Base-by-base conservation (phyloP, 805 yeast species). In the Lipomyces sp. region DNA sequence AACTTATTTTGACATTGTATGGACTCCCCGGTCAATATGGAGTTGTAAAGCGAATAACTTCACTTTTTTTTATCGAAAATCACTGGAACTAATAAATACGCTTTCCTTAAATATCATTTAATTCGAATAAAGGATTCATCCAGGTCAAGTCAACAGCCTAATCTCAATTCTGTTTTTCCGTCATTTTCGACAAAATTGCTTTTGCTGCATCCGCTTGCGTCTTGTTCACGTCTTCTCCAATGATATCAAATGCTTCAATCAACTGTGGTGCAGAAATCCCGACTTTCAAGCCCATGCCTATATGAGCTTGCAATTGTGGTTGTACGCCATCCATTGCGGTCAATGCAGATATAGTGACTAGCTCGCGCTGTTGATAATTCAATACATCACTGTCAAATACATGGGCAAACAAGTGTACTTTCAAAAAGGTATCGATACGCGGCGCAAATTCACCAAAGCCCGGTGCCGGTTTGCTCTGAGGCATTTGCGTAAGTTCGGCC, bases 361-460 rank as follows among this genome's bases (percentile, higher is more conserved):
- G 53, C 32, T 50, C 53, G 10, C 53, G 7, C 30, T 50, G 53
- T n/a, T 18, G 32, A 29, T 50, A 50, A 32, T n/a, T 50, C 53
- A 50, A 50, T 5, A 50, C 53, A 29, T 50, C 30, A 50, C 53
- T 50, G 30, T 50, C 53, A n/a, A 50, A 50, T 50, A 50, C 6
- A 32, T 50, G 53, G 15, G 53, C 53, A 50, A 50, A 50, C 53
- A 50, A 50, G 32, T 50, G 53, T 50, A 50, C 53, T 50, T 50
- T 50, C 32, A 50, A 18, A 50, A 50, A 50, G 53, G 32, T 11
- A 50, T 50, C 53, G 30, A 50, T n/a, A 48, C 53, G 53, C 29
- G 53, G 53, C 24, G 53, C 53, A 29, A 50, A 50, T 5, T 50
- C 53, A n/a, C 53, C 53, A 50, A 50, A 50, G 32, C 53, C 53